phyloP scores from a whole-genome alignment of 345 rosid species.

The Turritis glabra region DNA sequence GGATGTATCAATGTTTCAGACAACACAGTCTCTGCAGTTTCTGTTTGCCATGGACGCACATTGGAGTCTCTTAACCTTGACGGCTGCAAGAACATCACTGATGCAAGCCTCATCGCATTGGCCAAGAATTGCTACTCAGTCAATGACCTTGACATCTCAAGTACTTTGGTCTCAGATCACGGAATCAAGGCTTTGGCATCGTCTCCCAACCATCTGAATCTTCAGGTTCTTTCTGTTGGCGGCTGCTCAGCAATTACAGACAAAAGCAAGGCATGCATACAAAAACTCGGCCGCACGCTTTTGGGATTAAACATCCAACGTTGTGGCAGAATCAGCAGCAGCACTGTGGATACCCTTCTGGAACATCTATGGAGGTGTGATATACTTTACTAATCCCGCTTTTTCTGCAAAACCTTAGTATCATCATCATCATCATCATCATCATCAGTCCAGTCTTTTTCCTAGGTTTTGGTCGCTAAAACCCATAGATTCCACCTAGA shows the following conservation, averaged over 20 bases:
- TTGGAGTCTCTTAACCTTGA: constrained; percentile 78
- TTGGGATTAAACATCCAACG: constrained; percentile 80
- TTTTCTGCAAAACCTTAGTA: constrained; percentile 38
- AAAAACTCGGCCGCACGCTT: constrained; percentile 67
- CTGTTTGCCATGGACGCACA: constrained; percentile 67
- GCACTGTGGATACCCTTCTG: constrained; percentile 53
- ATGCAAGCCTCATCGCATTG: constrained; percentile 59
- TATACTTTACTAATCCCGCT: constrained; percentile 61
- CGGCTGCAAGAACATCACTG: constrained; percentile 77
- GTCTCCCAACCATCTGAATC: constrained; percentile 55
- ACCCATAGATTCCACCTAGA: constrained; percentile 46
- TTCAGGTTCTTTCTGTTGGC: constrained; percentile 78
- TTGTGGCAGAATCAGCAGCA: constrained; percentile 73
- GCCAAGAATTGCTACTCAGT: constrained; percentile 71
- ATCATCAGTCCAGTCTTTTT: constrained; percentile 29
- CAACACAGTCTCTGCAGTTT: constrained; percentile 52
- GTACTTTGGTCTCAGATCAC: constrained; percentile 61
- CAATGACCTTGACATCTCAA: constrained; percentile 74
- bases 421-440: constrained; percentile 4
- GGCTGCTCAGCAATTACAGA: constrained; percentile 75
- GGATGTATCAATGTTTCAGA: constrained; percentile 76
- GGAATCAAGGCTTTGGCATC: constrained; percentile 64
- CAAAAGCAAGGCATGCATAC: constrained; percentile 58
- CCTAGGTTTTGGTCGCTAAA: constrained; percentile 65
- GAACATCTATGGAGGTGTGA: constrained; percentile 87